A percentile compares a stretch with the other conserved stretches of the same genome.
Evolutionary conservation across 495 filamentous ascomycete genomes (phyloP).

Genomic region (Cercophora sp.): DNA sequence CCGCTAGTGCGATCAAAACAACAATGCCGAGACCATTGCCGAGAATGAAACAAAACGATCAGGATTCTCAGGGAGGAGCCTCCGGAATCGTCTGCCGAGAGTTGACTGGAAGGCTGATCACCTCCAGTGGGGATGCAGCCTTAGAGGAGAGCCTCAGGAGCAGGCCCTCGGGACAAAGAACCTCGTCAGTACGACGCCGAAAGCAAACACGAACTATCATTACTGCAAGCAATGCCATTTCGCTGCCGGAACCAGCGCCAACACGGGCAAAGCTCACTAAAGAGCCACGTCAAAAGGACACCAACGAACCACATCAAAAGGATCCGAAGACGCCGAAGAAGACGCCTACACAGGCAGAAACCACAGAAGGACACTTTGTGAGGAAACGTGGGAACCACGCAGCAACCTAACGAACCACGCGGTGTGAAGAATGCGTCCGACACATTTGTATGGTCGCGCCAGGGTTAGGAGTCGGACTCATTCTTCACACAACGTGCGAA

Average conservation of each 20-base stretch:
- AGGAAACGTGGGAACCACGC: background rate
- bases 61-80: background rate
- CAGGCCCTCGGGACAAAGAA: background rate
- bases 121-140: background rate
- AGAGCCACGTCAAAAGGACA: background rate
- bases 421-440: too few species aligned
- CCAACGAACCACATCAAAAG: too few species aligned
- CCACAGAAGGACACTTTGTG: background rate
- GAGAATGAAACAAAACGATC: background rate
- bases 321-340: background rate
- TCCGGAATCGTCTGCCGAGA: constrained; percentile 1
- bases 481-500: too few species aligned
- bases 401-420: background rate
- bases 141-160: constrained; percentile 1
- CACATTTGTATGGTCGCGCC: too few species aligned
- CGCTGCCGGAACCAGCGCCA: background rate
- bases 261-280: background rate
- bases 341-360: background rate
- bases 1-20: too few species aligned
- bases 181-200: too few species aligned
- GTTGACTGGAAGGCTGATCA: background rate
- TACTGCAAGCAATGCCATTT: background rate
- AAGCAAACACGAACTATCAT: too few species aligned
- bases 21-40: background rate
- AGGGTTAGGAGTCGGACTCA: too few species aligned